phyloP scores from a whole-genome alignment of 2,329 filamentous ascomycete species.

The Aureobasidium sp. region DNA sequence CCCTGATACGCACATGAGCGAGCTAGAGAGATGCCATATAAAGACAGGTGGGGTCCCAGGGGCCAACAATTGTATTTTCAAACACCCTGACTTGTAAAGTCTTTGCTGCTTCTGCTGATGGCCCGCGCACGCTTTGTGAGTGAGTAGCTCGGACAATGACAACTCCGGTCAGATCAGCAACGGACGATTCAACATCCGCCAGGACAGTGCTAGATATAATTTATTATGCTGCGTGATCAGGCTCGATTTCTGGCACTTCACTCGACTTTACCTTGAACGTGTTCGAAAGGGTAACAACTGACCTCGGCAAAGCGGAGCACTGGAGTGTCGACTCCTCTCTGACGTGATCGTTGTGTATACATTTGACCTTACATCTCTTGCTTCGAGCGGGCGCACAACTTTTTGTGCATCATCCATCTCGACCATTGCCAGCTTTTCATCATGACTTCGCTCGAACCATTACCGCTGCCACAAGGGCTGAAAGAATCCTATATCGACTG shows the following conservation, averaged over 20 bases:
- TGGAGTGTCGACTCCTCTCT: neutral
- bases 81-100: neutral
- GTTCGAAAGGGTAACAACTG: neutral
- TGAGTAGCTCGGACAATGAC: neutral
- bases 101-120: neutral
- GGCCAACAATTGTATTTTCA: neutral
- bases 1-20: neutral
- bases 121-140: neutral
- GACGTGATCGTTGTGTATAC: neutral
- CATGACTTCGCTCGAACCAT: slow-evolving; percentile 26
- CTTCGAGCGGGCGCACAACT: neutral
- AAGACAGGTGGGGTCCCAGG: neutral
- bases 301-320: slow-evolving; percentile 1
- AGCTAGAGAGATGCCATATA: neutral
- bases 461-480: slow-evolving; percentile 51
- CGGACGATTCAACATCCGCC: neutral
- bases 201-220: neutral
- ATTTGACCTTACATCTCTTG: neutral
- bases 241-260: neutral
- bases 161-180: neutral
- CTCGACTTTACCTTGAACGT: too few species aligned
- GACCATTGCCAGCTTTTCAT: neutral
- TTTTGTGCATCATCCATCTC: neutral
- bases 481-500: slow-evolving; percentile 52
- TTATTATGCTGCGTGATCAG: neutral